A percentile compares a stretch with the other conserved stretches of the same genome.
Evolutionary conservation across 768 basidiomycete species (phyloP).

Genomic region (Kwoniella dejecticola): DNA sequence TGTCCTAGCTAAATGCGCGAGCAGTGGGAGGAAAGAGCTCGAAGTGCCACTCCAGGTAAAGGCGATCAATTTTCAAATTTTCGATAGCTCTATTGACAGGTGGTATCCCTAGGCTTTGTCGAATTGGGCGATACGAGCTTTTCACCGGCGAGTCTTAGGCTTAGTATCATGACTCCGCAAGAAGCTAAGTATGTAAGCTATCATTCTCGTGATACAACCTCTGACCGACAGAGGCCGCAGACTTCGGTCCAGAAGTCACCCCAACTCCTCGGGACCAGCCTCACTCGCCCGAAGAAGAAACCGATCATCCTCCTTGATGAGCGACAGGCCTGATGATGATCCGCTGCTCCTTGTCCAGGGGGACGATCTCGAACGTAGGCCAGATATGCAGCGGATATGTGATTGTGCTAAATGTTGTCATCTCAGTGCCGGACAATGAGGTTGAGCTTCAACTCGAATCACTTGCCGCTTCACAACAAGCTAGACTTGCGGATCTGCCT

Average conservation of each 20-base stretch:
- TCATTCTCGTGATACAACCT: neutral
- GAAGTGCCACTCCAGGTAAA: constrained; percentile 15
- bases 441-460: constrained; percentile 3
- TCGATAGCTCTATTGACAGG: neutral
- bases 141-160: constrained; percentile 29
- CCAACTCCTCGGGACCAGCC: constrained; percentile 4
- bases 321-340: constrained; percentile 17
- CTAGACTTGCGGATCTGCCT: constrained; percentile 25
- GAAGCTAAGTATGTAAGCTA: constrained; percentile 31
- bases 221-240: neutral
- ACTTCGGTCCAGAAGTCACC: constrained; percentile 9
- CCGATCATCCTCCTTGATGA: constrained; percentile 17
- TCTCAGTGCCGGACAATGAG: constrained; percentile 5
- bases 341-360: constrained; percentile 13
- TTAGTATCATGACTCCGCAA: constrained; percentile 49
- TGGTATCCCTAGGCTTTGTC: constrained; percentile 6
- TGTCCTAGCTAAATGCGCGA: neutral
- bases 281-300: neutral
- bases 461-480: constrained; percentile 20
- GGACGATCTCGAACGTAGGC: constrained; percentile 34
- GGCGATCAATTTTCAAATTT: neutral
- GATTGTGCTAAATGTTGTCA: neutral
- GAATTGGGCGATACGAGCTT: constrained; percentile 26
- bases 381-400: neutral
- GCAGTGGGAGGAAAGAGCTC: constrained; percentile 33